Conservation (phyloP, 2,329 filamentous ascomycete genomes). For the Teratosphaeria viscida region DNA sequence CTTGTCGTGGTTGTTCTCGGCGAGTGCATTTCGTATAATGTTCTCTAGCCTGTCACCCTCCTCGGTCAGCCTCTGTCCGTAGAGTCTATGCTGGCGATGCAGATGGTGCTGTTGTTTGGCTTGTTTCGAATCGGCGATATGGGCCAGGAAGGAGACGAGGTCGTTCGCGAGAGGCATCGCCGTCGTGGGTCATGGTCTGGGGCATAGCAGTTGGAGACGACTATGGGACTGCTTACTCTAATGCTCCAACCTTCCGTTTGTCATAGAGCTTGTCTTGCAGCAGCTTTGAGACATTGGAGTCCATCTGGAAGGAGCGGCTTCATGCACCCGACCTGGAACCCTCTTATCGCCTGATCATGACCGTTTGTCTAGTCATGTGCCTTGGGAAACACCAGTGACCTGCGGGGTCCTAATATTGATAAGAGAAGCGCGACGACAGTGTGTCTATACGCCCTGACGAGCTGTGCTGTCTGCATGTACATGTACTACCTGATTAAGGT, state of each 20-base stretch:
- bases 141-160: slow-evolving; percentile 5
- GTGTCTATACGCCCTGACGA: not conserved
- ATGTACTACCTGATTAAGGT: not conserved
- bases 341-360: not conserved
- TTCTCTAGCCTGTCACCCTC: slow-evolving; percentile 61
- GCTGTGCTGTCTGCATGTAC: not conserved
- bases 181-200: not conserved
- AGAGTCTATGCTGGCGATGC: slow-evolving; percentile 2
- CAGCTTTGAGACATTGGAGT: slow-evolving; percentile 5
- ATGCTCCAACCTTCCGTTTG: slow-evolving; percentile 88
- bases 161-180: slow-evolving; percentile 4
- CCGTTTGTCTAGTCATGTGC: not conserved
- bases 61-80: slow-evolving; percentile 4
- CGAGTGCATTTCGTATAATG: slow-evolving; percentile 74
- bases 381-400: not conserved
- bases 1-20: slow-evolving; percentile 63
- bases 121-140: slow-evolving; percentile 4
- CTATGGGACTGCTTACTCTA: slow-evolving; percentile 56
- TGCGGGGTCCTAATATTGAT: too few species aligned
- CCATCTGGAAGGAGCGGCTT: slow-evolving; percentile 7
- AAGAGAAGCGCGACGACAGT: not conserved
- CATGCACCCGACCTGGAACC: not conserved
- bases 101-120: not conserved
- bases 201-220: not conserved
- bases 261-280: slow-evolving; percentile 98